A percentile compares a stretch with the other conserved stretches of the same genome.
These are phyloP conservation scores for Stephania japonica DNA, from an alignment of 164 flowering plant species.

Conservation along the genomic window DNA sequence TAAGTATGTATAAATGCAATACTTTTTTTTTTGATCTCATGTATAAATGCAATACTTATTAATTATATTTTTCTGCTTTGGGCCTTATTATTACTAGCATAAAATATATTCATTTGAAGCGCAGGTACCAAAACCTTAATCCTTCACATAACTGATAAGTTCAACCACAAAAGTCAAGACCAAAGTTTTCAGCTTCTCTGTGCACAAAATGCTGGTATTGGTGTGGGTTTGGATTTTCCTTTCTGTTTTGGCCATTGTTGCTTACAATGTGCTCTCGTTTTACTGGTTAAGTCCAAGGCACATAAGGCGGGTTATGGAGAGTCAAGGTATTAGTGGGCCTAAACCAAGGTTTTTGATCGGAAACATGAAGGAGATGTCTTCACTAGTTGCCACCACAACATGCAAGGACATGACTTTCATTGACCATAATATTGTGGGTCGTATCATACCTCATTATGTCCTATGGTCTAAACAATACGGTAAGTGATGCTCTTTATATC, in stretches of 20 bases:
- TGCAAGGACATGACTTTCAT: conserved; percentile 54
- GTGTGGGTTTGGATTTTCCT: conserved; percentile 15
- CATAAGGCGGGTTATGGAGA: conserved; percentile 67
- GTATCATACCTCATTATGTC: conserved; percentile 79
- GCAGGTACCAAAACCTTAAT: too few species aligned
- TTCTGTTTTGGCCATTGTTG: conserved; percentile 23
- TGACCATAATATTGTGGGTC: conserved; percentile 65
- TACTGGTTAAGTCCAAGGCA: conserved; percentile 77
- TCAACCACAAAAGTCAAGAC: too few species aligned
- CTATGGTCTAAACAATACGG: conserved; percentile 80
- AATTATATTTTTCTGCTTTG: too few species aligned
- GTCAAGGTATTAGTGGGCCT: conserved; percentile 92
- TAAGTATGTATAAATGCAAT: too few species aligned
- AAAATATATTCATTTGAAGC: too few species aligned
- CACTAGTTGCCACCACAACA: conserved; percentile 52
- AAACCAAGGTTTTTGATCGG: conserved; percentile 70
- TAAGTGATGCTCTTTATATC: conserved; percentile 9
- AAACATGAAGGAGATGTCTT: conserved; percentile 60
- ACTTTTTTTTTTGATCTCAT: too few species aligned
- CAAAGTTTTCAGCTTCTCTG: too few species aligned
- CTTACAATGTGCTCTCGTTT: conserved; percentile 38
- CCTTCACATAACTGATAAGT: too few species aligned
- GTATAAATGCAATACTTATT: too few species aligned
- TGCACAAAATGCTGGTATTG: conserved; percentile 16
- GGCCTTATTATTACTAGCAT: too few species aligned